Evolutionary conservation across 345 rosid genomes (phyloP), one percentile per base, ranked within the genome.

Genomic region (Rhizophora mangle): DNA sequence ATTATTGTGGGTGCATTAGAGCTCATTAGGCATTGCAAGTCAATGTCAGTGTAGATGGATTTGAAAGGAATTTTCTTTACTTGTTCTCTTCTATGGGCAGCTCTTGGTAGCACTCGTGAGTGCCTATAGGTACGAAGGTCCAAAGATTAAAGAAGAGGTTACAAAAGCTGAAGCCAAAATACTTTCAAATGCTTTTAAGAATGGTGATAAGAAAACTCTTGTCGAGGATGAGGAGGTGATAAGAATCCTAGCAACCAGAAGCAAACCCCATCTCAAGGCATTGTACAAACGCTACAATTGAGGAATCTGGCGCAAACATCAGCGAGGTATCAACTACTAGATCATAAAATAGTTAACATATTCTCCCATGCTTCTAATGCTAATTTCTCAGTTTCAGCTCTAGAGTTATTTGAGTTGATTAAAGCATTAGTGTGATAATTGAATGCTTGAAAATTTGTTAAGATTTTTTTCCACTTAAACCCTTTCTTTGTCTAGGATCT

Each of bases 81-180:
- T 26, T 22, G 29, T 11, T 7, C n/a, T 19, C 20, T 59, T 20
- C 0, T 15, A 19, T 63, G 69, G 69, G 52, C 88, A 90, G 99
- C 82, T 95, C 19, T 81, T 95, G 82, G 91, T 90, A 66, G 96
- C 87, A 27, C 91, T 92, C 24, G 96, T 90, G 71, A 86, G 98
- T 76, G 96, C 99, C 47, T 95, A 90, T 37, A 84, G 99, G 78
- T 95, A 90, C 60, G 96, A 92, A 82, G 99, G 99, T 21, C 43
- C 76, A 3, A 83, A 69, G 55, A 78, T 87, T 15, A 87, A 87
- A 52, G 88, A 83, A 0, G 90, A 88, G 36, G 43, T 63, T 0
- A 91, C 82, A 11, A 92, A 90, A 85, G 80, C 85, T 0, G 98
- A 92, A 26, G 94, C 96, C 11, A 81, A 87, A 78, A 22, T 63